A percentile compares a stretch with the other conserved stretches of the same genome.
phyloP scores from a whole-genome alignment of 352 stramenopile species.

The Discostella stelligera region DNA sequence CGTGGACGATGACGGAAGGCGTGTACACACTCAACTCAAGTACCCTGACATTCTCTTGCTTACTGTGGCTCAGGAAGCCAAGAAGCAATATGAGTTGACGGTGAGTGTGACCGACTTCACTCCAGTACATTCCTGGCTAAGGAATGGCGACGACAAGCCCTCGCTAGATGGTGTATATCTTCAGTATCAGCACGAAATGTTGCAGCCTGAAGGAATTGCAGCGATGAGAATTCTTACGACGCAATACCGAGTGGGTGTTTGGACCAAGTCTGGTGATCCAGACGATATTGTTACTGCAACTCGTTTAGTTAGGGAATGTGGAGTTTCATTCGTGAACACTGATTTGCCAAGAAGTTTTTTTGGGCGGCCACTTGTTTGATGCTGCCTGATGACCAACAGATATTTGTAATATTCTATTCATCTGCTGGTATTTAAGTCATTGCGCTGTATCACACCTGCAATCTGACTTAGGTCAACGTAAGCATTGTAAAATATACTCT shows the following conservation, averaged over 20 bases:
- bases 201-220: constrained; percentile 45
- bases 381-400: neutral
- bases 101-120: constrained; percentile 52
- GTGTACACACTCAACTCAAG: constrained; percentile 10
- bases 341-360: constrained; percentile 57
- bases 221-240: constrained; percentile 36
- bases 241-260: constrained; percentile 65
- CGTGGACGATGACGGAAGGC: neutral
- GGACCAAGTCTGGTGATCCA: constrained; percentile 60
- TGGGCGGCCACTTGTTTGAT: neutral
- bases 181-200: constrained; percentile 77
- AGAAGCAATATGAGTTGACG: constrained; percentile 55
- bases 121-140: constrained; percentile 56
- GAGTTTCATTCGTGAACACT: constrained; percentile 70
- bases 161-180: constrained; percentile 76
- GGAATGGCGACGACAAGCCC: constrained; percentile 30
- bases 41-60: constrained; percentile 65
- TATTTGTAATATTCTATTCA: neutral
- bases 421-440: neutral
- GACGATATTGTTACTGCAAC: constrained; percentile 64
- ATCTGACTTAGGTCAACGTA: too few species aligned
- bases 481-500: too few species aligned
- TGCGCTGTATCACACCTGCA: too few species aligned
- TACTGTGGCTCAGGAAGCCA: constrained; percentile 52
- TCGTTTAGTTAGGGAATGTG: constrained; percentile 52